phyloP scores from a whole-genome alignment of 495 filamentous ascomycete species.

The Trichoderma gamsii region DNA sequence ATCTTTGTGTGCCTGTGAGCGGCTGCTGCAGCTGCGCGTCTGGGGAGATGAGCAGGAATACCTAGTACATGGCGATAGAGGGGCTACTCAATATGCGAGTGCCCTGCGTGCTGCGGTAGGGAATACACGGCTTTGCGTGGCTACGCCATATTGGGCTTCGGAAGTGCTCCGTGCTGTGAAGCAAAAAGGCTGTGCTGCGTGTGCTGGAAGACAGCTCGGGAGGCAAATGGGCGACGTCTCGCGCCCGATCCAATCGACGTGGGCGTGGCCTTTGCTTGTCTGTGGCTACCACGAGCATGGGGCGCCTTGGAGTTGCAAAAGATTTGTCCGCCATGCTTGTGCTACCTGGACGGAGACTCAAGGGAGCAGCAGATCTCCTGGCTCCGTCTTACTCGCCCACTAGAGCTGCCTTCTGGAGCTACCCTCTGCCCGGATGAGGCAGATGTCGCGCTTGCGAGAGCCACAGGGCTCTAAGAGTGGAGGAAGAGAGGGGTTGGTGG shows the following conservation, averaged over 20 bases:
- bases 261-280: neutral
- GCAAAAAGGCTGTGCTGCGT: neutral
- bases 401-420: neutral
- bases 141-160: neutral
- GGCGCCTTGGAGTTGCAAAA: neutral
- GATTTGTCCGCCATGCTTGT: neutral
- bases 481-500: slow-evolving; percentile 12
- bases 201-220: neutral
- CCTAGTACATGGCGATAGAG: slow-evolving; percentile 1
- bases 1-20: slow-evolving; percentile 8
- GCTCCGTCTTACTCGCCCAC: neutral
- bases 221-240: slow-evolving; percentile 3
- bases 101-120: slow-evolving; percentile 8
- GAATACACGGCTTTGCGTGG: neutral
- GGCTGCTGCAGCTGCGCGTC: slow-evolving; percentile 1
- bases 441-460: neutral
- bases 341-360: neutral
- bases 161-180: neutral
- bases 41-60: neutral
- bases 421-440: slow-evolving; percentile 10
- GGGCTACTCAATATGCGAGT: neutral
- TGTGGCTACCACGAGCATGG: slow-evolving; percentile 13
- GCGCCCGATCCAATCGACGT: neutral
- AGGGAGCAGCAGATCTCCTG: neutral
- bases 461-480: slow-evolving; percentile 12